Base-by-base conservation (phyloP, 1,284 basidiomycete genomes). In the Apiotrichum gamsii region DNA sequence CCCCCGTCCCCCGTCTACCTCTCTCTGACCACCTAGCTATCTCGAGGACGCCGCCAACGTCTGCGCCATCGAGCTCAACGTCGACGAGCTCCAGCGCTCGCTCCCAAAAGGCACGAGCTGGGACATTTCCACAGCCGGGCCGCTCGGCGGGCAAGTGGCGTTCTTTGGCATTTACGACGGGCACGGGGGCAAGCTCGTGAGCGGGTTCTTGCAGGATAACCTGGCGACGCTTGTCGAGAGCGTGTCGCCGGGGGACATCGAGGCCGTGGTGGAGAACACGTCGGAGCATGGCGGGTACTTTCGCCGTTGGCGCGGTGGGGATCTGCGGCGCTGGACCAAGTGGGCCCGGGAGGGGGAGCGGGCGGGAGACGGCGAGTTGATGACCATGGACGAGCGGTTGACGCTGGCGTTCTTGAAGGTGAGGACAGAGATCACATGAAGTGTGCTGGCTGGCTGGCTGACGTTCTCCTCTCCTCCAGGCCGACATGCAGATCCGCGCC, bases 121-220 rank as follows among this genome's bases (percentile, higher is more conserved):
- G 89, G 77, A 86, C 1, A 29, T 40, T 4, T 50, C 53, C 25
- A 60, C 64, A 16, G 68, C 59, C 4, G 67, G 65, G 16, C 74
- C 80, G n/a, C 73, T 86, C 30, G 77, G 83, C 5, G 72, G 80
- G n/a, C 88, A 93, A 69, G 84, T 84, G 5, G 77, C 87, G 3
- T 89, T 85, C 58, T 82, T 90, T 34, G 90, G 88, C 15, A 84
- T 94, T 47, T 94, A 88, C 67, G 90, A 93, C 51, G 90, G 90
- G 87, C 87, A 90, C 62, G 87, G 87, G n/a, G 87, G 87, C 8
- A 79, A 79, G 20, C 79, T 80, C 14, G 84, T 87, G 10, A 83
- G 85, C 2, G 76, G 81, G 45, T 86, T 81, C 56, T 76, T 90
- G n/a, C 80, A 83, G 20, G 81, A 87, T 56, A 82, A 91, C 60